Percentiles rank a stretch among this genome's conserved stretches.
Evolutionary conservation across 2,329 filamentous ascomycete genomes (phyloP).

Genomic region (Capronia coronata): DNA sequence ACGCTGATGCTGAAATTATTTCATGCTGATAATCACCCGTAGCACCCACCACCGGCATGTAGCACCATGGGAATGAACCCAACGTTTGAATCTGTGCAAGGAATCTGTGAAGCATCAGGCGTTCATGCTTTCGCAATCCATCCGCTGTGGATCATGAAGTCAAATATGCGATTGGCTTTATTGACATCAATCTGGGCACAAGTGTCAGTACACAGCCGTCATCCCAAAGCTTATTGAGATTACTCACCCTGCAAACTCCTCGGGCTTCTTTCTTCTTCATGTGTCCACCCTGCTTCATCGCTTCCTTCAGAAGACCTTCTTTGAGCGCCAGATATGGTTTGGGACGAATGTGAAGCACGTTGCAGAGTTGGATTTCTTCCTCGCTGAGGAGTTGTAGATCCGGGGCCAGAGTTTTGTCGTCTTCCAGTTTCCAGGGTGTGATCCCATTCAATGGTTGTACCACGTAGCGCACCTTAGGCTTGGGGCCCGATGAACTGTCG

Average conservation of each 20-base stretch:
- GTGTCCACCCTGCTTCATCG: conserved; percentile 76
- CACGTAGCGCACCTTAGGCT: conserved; percentile 48
- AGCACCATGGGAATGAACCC: background rate
- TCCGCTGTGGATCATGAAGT: conserved; percentile 87
- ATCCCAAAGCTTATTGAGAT: background rate
- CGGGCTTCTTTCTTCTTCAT: conserved; percentile 92
- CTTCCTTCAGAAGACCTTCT: conserved; percentile 82
- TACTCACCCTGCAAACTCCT: conserved; percentile 62
- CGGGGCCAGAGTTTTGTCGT: conserved; percentile 59
- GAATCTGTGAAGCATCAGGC: background rate
- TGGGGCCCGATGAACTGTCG: conserved; percentile 31
- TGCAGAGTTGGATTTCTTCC: conserved; percentile 82
- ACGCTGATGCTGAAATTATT: background rate
- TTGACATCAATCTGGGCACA: conserved; percentile 63
- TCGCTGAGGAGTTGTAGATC: conserved; percentile 80
- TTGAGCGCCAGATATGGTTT: conserved; percentile 96
- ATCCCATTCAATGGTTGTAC: conserved; percentile 44
- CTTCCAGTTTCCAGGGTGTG: conserved; percentile 56
- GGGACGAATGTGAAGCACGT: conserved; percentile 73
- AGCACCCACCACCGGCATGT: too few relatives aligned
- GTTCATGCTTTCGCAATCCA: conserved; percentile 78
- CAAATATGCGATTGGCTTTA: conserved; percentile 80
- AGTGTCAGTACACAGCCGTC: conserved; percentile 8
- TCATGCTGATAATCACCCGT: too few relatives aligned
- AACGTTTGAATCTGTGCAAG: too few relatives aligned